Evolutionary conservation across 2,329 filamentous ascomycete genomes (phyloP).

Genomic region (Xylariaceae sp.): DNA sequence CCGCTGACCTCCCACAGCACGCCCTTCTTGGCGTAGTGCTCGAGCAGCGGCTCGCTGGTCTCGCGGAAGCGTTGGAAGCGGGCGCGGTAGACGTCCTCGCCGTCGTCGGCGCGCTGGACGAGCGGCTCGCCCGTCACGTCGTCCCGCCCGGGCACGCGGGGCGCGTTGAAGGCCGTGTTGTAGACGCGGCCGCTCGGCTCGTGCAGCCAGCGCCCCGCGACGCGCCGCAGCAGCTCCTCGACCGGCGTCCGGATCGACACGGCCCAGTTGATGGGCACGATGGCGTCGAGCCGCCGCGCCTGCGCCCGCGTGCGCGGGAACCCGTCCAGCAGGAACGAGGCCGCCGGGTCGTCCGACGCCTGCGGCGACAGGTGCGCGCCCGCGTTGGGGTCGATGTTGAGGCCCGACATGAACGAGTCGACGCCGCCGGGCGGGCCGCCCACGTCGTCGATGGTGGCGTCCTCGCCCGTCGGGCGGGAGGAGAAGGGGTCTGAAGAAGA

Average conservation of each 20-base stretch:
- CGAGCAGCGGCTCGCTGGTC: conserved; percentile 74
- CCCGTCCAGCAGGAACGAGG: conserved; percentile 92
- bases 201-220: conserved; percentile 89
- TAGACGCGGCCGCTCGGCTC: conserved; percentile 86
- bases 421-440: conserved; percentile 9
- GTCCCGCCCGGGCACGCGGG: conserved; percentile 71
- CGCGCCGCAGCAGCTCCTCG: conserved; percentile 79
- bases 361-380: conserved; percentile 28
- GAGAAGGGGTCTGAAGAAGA: conserved; percentile 6
- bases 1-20: conserved; percentile 83
- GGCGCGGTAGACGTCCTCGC: conserved; percentile 74
- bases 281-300: conserved; percentile 65
- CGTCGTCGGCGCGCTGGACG: conserved; percentile 77
- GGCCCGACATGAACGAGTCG: conserved; percentile 33
- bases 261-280: conserved; percentile 92
- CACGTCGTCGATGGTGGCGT: conserved; percentile 14
- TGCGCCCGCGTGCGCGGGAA: conserved; percentile 86
- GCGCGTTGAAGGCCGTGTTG: conserved; percentile 88
- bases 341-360: conserved; percentile 61
- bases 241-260: conserved; percentile 81
- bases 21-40: conserved; percentile 80
- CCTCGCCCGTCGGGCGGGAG: neutral
- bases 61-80: conserved; percentile 80
- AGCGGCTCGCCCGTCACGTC: conserved; percentile 86
- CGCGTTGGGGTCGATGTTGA: conserved; percentile 30